Base-by-base conservation (phyloP, 2,329 filamentous ascomycete genomes). In the Hymenoscyphus linearis region DNA sequence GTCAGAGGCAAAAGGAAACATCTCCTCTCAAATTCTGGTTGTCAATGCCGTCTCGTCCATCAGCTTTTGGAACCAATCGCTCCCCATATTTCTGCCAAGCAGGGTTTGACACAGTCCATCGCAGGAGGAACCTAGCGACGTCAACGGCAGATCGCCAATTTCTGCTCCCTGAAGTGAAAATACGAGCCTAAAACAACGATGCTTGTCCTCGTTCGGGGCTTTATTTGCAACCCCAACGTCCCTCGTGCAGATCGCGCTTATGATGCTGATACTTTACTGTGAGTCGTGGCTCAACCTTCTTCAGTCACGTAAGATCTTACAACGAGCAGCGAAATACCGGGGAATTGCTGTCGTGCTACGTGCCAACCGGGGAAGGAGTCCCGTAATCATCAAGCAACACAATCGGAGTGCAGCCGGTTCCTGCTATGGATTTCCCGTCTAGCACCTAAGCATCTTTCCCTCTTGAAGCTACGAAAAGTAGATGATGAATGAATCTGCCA, bases 221-320 rank as follows among this genome's bases (percentile, higher is more conserved):
- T 53, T 53, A 13, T 26, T 52, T 44, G n/a, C 40, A 22, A 26
- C 50, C 47, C 50, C 16, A 53, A 53, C 50, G 50, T 53, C 27
- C 26, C 25, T 31, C 50, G 4, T 53, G 50, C 50, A 53, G 50
- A 53, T 53, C 50, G 27, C 27, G 50, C 50, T 53, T 53, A 53
- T 53, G 12, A 53, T 27, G 50, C 50, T 53, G 25, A n/a, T 34
- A 31, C 50, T 53, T 25, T 6, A 22, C 40, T 18, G n/a, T 47
- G 40, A 47, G 40, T 47, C 40, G 40, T 47, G n/a, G n/a, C 37
- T 44, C 37, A 44, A 44, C 37, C 37, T 31, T 52, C 50, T 52
- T 52, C 50, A 31, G n/a, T 31, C 22, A 27, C 10, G 25, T 53
- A n/a, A n/a, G n/a, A n/a, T n/a, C n/a, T n/a, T n/a, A 53, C 26